Conservation (phyloP, 108 stramenopile genomes). For the Bacterosira constricta region DNA sequence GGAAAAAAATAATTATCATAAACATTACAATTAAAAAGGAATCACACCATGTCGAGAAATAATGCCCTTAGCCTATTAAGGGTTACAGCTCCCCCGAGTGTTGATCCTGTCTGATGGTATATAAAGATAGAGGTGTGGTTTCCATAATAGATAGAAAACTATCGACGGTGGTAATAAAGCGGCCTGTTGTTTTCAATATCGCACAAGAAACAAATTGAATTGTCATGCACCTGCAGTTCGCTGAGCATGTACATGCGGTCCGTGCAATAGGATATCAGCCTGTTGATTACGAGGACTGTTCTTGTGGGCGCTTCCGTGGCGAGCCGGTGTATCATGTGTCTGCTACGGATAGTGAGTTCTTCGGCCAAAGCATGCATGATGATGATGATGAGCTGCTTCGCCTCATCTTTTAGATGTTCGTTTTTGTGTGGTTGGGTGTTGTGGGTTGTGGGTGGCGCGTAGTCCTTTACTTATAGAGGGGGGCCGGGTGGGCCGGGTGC, state of each 20-base stretch:
- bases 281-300: constrained; percentile 33
- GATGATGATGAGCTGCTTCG: constrained; percentile 36
- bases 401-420: constrained; percentile 40
- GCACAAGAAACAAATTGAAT: constrained; percentile 45
- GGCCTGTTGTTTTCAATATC: constrained; percentile 8
- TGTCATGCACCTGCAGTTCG: constrained; percentile 56
- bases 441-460: too few relatives aligned
- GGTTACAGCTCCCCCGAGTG: too few relatives aligned
- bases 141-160: constrained; percentile 68
- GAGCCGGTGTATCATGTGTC: constrained; percentile 27
- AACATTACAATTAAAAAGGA: too few relatives aligned
- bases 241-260: constrained; percentile 70
- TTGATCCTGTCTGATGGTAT: too few relatives aligned
- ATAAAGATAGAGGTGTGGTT: too few relatives aligned
- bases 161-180: constrained; percentile 38
- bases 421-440: too few relatives aligned
- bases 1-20: too few relatives aligned
- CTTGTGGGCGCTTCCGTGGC: constrained; percentile 22
- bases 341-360: constrained; percentile 22
- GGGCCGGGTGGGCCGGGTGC: too few relatives aligned
- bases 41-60: too few relatives aligned
- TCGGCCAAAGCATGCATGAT: constrained; percentile 38
- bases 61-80: too few relatives aligned
- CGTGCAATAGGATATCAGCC: constrained; percentile 29
- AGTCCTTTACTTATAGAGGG: too few relatives aligned